Evolutionary conservation across 2,329 filamentous ascomycete genomes (phyloP).

Genomic region (Neonectria sp.): DNA sequence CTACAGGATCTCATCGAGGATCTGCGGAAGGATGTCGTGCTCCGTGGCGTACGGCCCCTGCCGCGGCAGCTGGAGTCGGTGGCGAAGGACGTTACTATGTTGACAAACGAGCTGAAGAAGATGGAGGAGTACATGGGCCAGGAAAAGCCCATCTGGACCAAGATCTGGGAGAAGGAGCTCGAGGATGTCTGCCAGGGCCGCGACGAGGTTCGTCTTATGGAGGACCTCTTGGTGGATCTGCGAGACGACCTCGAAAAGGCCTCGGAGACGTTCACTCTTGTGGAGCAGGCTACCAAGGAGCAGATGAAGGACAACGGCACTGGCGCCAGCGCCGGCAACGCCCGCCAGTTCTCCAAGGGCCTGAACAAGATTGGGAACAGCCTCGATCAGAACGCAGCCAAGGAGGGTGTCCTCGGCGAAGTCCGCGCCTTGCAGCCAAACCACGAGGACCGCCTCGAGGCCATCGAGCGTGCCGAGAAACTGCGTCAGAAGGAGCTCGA

Average conservation of each 20-base stretch:
- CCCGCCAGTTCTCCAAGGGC: conserved; percentile 70
- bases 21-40: conserved; percentile 95
- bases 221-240: conserved; percentile 92
- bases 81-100: conserved; percentile 86
- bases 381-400: conserved; percentile 83
- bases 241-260: conserved; percentile 97
- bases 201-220: conserved; percentile 95
- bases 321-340: conserved; percentile 63
- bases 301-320: conserved; percentile 85
- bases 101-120: conserved; percentile 90
- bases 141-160: conserved; percentile 98
- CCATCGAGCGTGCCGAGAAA: conserved; percentile 97
- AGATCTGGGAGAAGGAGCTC: conserved; percentile 99
- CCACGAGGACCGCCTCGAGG: conserved; percentile 92
- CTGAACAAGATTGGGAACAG: conserved; percentile 68
- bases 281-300: conserved; percentile 98
- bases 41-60: conserved; percentile 90
- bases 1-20: conserved; percentile 98
- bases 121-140: conserved; percentile 92
- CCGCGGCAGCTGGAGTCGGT: conserved; percentile 92
- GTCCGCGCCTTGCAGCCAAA: conserved; percentile 95
- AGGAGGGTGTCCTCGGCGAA: conserved; percentile 92
- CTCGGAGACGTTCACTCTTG: conserved; percentile 91
- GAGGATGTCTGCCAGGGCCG: conserved; percentile 96
- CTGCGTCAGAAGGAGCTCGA: conserved; percentile 90